phyloP scores from a whole-genome alignment of 495 filamentous ascomycete genomes.

The Podospora sp. region DNA sequence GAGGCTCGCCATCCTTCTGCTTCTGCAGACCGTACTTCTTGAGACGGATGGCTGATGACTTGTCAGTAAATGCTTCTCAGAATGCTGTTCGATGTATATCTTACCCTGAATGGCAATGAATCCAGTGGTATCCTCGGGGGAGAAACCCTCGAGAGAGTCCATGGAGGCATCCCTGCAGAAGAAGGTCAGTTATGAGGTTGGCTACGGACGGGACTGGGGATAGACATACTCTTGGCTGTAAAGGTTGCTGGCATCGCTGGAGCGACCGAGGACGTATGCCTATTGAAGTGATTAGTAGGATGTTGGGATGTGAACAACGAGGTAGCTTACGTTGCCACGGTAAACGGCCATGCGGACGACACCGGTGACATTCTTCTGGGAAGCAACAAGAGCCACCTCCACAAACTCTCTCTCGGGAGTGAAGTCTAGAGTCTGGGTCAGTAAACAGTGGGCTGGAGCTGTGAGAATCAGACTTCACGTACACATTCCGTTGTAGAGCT shows the following conservation, averaged over 20 bases:
- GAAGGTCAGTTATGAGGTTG: background rate
- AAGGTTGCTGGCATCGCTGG: slow-evolving; percentile 77
- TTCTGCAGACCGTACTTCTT: slow-evolving; percentile 85
- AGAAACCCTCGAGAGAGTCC: slow-evolving; percentile 85
- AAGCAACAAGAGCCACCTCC: slow-evolving; percentile 70
- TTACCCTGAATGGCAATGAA: slow-evolving; percentile 72
- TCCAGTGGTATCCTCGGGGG: slow-evolving; percentile 65
- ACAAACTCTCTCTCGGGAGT: slow-evolving; percentile 71
- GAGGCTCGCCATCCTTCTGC: slow-evolving; percentile 59
- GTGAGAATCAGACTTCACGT: slow-evolving; percentile 71
- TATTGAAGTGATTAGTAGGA: background rate
- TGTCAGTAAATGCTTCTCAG: background rate
- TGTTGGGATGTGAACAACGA: background rate
- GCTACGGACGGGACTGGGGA: background rate
- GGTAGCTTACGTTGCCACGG: slow-evolving; percentile 64
- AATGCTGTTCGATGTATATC: background rate
- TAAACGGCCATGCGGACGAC: slow-evolving; percentile 71
- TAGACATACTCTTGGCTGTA: slow-evolving; percentile 62
- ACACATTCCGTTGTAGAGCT: slow-evolving; percentile 81
- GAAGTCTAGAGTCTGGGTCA: slow-evolving; percentile 49
- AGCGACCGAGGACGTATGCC: slow-evolving; percentile 72
- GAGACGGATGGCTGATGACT: slow-evolving; percentile 69
- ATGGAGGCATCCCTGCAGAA: slow-evolving; percentile 66
- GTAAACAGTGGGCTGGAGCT: slow-evolving; percentile 39
- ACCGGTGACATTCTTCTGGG: slow-evolving; percentile 65